Evolutionary conservation across 2,329 filamentous ascomycete genomes (phyloP).

Genomic region (Aspergillus nomiae): DNA sequence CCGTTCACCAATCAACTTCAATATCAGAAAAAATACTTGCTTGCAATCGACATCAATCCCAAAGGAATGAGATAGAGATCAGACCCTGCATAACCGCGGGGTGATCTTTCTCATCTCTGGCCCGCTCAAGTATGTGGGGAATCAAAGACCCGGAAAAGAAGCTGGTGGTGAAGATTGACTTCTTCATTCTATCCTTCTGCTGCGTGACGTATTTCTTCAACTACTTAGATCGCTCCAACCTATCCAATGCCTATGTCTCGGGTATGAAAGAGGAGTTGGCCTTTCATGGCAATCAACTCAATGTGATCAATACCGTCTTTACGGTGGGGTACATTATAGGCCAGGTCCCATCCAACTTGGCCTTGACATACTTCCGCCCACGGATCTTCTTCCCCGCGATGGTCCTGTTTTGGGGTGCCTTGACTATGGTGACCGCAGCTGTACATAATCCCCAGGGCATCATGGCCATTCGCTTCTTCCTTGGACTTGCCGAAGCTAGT

Average conservation of each 20-base stretch:
- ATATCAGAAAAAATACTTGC: not conserved
- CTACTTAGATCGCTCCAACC: slow-evolving; percentile 49
- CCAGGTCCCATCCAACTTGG: slow-evolving; percentile 26
- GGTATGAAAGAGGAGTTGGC: slow-evolving; percentile 38
- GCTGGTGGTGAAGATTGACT: slow-evolving; percentile 54
- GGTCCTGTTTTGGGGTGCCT: slow-evolving; percentile 33
- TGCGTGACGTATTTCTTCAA: slow-evolving; percentile 54
- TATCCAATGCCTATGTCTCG: slow-evolving; percentile 52
- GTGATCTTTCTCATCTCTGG: not conserved
- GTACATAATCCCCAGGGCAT: slow-evolving; percentile 31
- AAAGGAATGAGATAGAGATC: not conserved
- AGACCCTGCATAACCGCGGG: not conserved
- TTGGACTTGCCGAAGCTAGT: slow-evolving; percentile 35
- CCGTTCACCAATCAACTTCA: not conserved
- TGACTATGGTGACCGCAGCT: slow-evolving; percentile 37
- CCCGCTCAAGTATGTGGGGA: slow-evolving; percentile 5
- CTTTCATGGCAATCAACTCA: slow-evolving; percentile 34
- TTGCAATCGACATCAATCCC: not conserved
- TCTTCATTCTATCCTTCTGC: slow-evolving; percentile 49
- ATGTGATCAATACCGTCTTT: slow-evolving; percentile 28
- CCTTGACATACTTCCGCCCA: slow-evolving; percentile 29
- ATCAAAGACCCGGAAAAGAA: slow-evolving; percentile 36
- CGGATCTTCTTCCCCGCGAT: slow-evolving; percentile 30
- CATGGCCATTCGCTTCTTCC: slow-evolving; percentile 42
- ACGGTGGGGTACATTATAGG: slow-evolving; percentile 29